Percentiles rank a stretch among this genome's conserved stretches.
Conservation (phyloP, 2,329 filamentous ascomycete genomes). For the Fusarium tanahbumbuense region DNA sequence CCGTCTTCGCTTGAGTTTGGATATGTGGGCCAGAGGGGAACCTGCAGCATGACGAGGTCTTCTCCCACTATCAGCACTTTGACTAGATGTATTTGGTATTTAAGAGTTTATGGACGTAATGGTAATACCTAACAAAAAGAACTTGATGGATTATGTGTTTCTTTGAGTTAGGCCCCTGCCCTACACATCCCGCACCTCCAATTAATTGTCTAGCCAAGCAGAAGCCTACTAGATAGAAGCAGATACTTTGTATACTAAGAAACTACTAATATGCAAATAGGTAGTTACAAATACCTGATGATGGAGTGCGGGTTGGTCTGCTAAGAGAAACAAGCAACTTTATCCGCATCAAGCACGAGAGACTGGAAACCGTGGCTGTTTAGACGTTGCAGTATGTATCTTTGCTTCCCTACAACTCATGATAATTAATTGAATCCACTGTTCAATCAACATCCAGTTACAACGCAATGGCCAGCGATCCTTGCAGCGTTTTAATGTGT, state of each 20-base stretch:
- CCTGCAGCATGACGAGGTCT: neutral
- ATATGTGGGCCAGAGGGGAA: neutral
- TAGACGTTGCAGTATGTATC: neutral
- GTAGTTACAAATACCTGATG: too few relatives aligned
- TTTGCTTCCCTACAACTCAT: too few relatives aligned
- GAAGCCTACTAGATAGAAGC: too few relatives aligned
- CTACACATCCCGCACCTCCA: too few relatives aligned
- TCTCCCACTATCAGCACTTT: neutral
- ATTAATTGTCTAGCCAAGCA: too few relatives aligned
- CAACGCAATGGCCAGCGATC: neutral
- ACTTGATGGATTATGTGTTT: too few relatives aligned
- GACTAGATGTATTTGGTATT: neutral
- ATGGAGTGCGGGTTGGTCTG: neutral
- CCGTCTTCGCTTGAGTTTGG: neutral
- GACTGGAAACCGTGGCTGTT: neutral
- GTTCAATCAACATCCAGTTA: neutral
- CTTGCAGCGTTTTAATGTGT: neutral
- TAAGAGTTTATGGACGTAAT: too few relatives aligned
- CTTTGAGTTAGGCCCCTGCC: too few relatives aligned
- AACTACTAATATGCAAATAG: too few relatives aligned
- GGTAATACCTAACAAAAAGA: too few relatives aligned
- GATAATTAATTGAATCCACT: accelerated
- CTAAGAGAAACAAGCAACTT: neutral
- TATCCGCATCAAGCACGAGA: neutral
- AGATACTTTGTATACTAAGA: too few relatives aligned